Conservation (phyloP, 257 asterid genomes). For the Solanum virginianum region DNA sequence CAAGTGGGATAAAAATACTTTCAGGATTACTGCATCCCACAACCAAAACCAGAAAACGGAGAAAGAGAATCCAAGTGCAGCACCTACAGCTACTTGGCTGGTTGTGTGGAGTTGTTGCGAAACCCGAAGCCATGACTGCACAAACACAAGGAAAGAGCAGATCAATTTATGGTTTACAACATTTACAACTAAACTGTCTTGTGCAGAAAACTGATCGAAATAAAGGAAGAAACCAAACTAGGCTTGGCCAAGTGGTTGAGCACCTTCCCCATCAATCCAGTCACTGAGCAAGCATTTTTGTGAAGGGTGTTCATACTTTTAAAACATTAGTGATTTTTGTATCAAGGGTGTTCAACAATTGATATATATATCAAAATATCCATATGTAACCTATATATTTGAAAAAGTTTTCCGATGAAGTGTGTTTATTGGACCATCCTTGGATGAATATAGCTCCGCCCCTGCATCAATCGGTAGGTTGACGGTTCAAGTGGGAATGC, state of each 20-base stretch:
- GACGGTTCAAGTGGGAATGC: neutral
- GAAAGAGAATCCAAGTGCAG: slow-evolving; percentile 39
- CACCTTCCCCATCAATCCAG: neutral
- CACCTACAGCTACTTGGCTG: slow-evolving; percentile 72
- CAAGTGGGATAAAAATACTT: slow-evolving; percentile 26
- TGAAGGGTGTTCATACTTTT: too few species aligned
- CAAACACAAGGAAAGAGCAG: neutral
- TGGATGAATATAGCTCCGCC: too few species aligned
- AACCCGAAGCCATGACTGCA: slow-evolving; percentile 88
- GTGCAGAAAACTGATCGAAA: neutral
- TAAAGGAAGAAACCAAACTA: neutral
- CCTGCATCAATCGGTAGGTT: neutral
- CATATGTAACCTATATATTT: too few species aligned
- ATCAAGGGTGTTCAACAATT: too few species aligned
- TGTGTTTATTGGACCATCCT: too few species aligned
- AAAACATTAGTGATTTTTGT: too few species aligned
- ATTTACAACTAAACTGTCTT: neutral
- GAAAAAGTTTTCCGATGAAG: too few species aligned
- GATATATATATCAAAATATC: too few species aligned
- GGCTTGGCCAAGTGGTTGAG: neutral
- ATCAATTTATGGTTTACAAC: neutral
- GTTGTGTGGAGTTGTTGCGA: slow-evolving; percentile 56
- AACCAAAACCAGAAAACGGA: slow-evolving; percentile 54
- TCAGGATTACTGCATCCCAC: slow-evolving; percentile 39
- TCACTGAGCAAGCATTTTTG: too few species aligned